These are phyloP conservation scores for Linanthus parryae DNA, from an alignment of 148 eudicot species.

Conservation along the genomic window DNA sequence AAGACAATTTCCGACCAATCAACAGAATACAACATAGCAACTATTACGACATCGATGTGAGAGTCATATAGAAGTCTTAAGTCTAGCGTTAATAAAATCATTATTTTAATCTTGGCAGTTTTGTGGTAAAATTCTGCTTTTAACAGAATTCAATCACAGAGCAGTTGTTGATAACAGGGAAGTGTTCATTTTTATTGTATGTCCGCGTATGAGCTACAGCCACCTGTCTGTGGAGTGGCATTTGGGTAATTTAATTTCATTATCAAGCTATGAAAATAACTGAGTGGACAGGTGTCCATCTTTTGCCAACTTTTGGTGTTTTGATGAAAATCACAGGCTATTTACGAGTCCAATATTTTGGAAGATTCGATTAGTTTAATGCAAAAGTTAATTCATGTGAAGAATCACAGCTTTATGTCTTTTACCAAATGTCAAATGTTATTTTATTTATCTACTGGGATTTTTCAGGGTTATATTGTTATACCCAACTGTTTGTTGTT, in stretches of 20 bases:
- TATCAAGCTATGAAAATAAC: neutral
- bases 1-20: too few species aligned
- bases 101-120: too few species aligned
- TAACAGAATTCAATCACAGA: too few species aligned
- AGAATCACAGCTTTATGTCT: neutral
- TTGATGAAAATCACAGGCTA: constrained; percentile 1
- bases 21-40: constrained; percentile 1
- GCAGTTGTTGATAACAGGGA: too few species aligned
- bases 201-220: too few species aligned
- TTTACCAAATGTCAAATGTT: constrained; percentile 11
- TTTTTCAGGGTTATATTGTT: neutral
- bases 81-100: too few species aligned
- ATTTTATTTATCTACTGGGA: constrained; percentile 8
- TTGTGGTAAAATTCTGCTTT: neutral
- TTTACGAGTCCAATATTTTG: constrained; percentile 1
- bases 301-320: neutral
- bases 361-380: too few species aligned
- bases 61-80: too few species aligned
- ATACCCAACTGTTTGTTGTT: neutral
- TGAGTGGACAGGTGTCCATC: constrained; percentile 5
- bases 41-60: too few species aligned
- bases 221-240: neutral
- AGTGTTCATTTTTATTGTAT: too few species aligned
- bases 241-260: neutral
- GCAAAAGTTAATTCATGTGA: constrained; percentile 3